These are phyloP conservation scores for Lantana camara DNA, from an alignment of 257 asterid genomes.

Conservation along the genomic window DNA sequence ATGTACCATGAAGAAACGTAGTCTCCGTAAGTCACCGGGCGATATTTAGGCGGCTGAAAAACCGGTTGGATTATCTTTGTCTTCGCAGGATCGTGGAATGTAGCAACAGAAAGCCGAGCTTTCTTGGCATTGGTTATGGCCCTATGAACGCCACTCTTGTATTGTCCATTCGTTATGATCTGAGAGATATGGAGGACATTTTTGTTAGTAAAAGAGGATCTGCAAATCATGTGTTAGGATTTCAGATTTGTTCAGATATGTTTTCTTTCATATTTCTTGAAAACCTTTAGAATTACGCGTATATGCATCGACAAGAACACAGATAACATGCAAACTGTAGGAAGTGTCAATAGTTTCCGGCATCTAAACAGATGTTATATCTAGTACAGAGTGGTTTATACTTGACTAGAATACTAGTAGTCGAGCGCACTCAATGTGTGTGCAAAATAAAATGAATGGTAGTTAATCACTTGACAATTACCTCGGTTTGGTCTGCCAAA, in stretches of 20 bases:
- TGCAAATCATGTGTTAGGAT: not conserved
- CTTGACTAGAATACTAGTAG: too few relatives aligned
- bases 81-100: conserved; percentile 91
- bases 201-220: not conserved
- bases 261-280: too few relatives aligned
- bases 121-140: conserved; percentile 70
- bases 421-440: too few relatives aligned
- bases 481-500: conserved; percentile 97
- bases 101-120: conserved; percentile 79
- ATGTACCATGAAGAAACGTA: conserved; percentile 86
- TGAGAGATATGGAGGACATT: conserved; percentile 29
- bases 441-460: conserved; percentile 4
- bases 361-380: conserved; percentile 12
- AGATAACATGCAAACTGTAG: not conserved
- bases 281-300: not conserved
- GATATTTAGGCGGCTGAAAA: conserved; percentile 60
- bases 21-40: conserved; percentile 67
- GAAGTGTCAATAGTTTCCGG: not conserved
- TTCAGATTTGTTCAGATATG: too few relatives aligned
- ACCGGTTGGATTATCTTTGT: conserved; percentile 56
- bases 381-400: not conserved
- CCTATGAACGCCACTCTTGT: conserved; percentile 75
- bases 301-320: not conserved
- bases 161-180: conserved; percentile 82
- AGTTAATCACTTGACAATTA: conserved; percentile 25